Base-by-base conservation (phyloP, 805 yeast genomes). In the Debaryomyces maramus region DNA sequence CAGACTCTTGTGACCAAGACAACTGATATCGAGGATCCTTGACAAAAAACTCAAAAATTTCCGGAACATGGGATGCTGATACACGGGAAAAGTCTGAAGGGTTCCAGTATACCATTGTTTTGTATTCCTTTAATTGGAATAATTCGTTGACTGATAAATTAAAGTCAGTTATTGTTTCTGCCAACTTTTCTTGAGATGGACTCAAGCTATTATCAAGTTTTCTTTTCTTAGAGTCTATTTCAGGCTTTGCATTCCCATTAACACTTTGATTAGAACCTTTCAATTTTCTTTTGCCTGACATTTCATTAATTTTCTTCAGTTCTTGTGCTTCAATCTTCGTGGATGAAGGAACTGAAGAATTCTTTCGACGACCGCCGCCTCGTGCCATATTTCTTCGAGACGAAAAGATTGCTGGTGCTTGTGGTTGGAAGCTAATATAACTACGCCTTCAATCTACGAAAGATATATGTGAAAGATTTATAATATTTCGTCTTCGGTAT, bases 101-200 rank as follows among this genome's bases (percentile, higher is more conserved):
- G 46, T 82, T 75, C 75, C 81, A 85, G 14, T 77, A 78, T 0
- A 73, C 77, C 31, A 83, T 55, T 0, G 87, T 79, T 15, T 80
- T 77, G 53, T 74, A 84, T 48, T 81, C 78, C 41, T 71, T 63
- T 19, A 85, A 59, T 53, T 84, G 88, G 50, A 78, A 83, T 14
- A 84, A 60, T 52, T 85, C 89, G 45, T 80, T 78, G 0, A 78
- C 65, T 18, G 77, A 56, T 4, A 75, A 38, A 36, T 75, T 77
- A 55, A 77, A 78, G 27, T 70, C 61, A 11, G 73, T 58, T 26
- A 72, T 57, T 39, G 79, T 45, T 5, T 72, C 65, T 0, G 76
- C 73, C 41, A 80, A 47, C 10, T 50, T 47, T 22, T 44, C 48
- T 27, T 52, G 53, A 10, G 48, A 21, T 16, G 19, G 39, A 4